phyloP scores from a whole-genome alignment of 1,284 basidiomycete species.

The Butyriboletus appendiculatus region DNA sequence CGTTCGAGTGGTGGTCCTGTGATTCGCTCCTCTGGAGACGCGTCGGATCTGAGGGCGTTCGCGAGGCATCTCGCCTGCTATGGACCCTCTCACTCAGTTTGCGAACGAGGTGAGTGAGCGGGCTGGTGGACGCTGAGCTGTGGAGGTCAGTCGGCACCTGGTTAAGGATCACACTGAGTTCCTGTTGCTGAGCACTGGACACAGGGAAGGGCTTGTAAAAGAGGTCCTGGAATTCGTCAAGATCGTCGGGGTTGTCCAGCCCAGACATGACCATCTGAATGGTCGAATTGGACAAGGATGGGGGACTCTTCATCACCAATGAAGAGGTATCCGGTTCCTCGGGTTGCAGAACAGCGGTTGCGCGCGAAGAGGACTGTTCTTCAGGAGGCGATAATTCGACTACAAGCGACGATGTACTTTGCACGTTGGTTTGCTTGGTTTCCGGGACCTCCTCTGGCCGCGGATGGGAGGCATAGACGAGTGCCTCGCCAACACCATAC shows the following conservation, averaged over 20 bases:
- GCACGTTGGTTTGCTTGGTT: not conserved
- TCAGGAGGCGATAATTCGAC: not conserved
- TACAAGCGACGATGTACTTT: not conserved
- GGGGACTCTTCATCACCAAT: slow-evolving; percentile 36
- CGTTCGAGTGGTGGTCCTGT: slow-evolving; percentile 3
- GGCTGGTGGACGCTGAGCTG: slow-evolving; percentile 42
- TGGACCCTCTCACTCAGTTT: slow-evolving; percentile 63
- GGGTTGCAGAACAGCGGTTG: not conserved
- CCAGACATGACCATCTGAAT: slow-evolving; percentile 41
- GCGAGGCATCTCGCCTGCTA: slow-evolving; percentile 31
- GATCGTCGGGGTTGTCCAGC: slow-evolving; percentile 58
- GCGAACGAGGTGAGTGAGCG: slow-evolving; percentile 60
- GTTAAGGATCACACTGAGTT: not conserved
- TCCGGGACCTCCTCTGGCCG: not conserved
- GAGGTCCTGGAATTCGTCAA: slow-evolving; percentile 68
- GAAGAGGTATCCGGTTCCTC: slow-evolving; percentile 11
- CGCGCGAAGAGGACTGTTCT: slow-evolving; percentile 1
- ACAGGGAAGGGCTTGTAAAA: slow-evolving; percentile 55
- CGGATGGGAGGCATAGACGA: slow-evolving; percentile 41
- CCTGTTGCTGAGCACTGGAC: not conserved
- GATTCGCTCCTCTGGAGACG: slow-evolving; percentile 7
- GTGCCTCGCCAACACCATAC: slow-evolving; percentile 47
- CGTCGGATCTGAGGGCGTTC: slow-evolving; percentile 12
- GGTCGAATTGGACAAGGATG: slow-evolving; percentile 41
- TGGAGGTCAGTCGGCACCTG: slow-evolving; percentile 21